Evolutionary conservation across 78 protist genomes (phyloP).

Genomic region (Carpediemonas membranifera): DNA sequence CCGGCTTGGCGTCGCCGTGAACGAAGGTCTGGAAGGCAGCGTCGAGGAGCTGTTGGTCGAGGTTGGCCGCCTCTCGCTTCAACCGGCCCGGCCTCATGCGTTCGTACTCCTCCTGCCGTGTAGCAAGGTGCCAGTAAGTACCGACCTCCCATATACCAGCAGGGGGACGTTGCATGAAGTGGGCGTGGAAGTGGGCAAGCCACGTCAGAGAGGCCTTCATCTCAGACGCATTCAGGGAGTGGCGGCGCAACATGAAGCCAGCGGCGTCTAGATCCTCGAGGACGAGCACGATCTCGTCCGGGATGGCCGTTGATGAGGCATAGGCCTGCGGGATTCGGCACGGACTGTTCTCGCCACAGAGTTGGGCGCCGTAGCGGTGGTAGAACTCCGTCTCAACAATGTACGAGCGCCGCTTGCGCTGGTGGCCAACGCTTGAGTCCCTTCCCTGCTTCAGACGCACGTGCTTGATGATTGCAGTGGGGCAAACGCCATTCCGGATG

Average conservation of each 20-base stretch:
- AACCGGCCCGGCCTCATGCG: neutral
- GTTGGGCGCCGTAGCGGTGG: neutral
- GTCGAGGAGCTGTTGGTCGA: neutral
- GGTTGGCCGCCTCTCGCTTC: neutral
- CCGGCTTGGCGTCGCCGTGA: conserved; percentile 4
- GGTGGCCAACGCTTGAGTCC: too few species aligned
- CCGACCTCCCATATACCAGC: neutral
- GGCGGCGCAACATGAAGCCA: neutral
- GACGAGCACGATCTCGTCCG: neutral
- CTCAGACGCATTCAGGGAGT: neutral
- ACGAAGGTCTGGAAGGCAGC: neutral
- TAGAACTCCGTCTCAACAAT: neutral
- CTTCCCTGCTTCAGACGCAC: too few species aligned
- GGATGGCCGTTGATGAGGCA: neutral
- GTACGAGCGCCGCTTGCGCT: neutral
- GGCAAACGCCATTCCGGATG: too few species aligned
- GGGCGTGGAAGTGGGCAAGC: neutral
- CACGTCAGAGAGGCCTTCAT: neutral
- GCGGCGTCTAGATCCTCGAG: neutral
- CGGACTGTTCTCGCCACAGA: neutral
- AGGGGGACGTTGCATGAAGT: neutral
- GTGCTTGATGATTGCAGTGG: too few species aligned
- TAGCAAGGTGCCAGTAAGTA: neutral
- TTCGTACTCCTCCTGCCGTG: neutral
- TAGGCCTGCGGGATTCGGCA: neutral